Base-by-base conservation (phyloP, 306 rosid species). In the Ormosia semicastrata region DNA sequence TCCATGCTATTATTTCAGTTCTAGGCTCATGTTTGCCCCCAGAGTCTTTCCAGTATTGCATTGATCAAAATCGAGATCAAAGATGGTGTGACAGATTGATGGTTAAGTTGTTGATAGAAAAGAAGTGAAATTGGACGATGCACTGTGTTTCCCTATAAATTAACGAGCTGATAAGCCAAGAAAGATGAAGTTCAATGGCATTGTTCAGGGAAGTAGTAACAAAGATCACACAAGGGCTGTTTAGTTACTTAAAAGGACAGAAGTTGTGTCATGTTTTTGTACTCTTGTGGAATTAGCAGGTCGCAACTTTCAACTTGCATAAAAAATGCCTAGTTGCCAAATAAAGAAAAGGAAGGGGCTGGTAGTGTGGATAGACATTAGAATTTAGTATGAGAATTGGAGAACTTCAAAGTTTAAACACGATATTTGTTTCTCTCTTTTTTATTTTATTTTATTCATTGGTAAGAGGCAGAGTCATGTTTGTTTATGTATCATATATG, bases 301-400 rank as follows among this genome's bases (percentile, higher is more conserved):
- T 73, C 24, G 6, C 37, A 53, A 53, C 37, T 33, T 47, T 53
- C 81, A 18, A 65, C 17, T 34, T 77, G 54, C 54, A 17, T n/a
- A 15, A 77, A 50, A 53, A 65, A 65, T 76, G 40, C 4, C 10
- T 36, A 77, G 74, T 77, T 77, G 74, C 43, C 15, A 11, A 64
- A 34, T 34, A 33, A n/a, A 24, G 46, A 24, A 24, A 74, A 52
- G 57, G 5, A 36, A 34, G 17, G 64, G 62, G 10, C 7, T 32
- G 44, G 43, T 2, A 0, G 58, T 29, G 41, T 6, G 37, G 37
- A 69, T 29, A 46, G 37, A 3, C 24, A 44, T 41, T 14, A 37
- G 0, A 37, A 37, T 4, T 37, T 37, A 6, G 41, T 4, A 8
- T 43, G 43, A 12, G 50, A 73, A 40, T 11, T 37, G 37, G 60